Evolutionary conservation across 768 basidiomycete genomes (phyloP).

Genomic region (Fibroporia radiculosa): DNA sequence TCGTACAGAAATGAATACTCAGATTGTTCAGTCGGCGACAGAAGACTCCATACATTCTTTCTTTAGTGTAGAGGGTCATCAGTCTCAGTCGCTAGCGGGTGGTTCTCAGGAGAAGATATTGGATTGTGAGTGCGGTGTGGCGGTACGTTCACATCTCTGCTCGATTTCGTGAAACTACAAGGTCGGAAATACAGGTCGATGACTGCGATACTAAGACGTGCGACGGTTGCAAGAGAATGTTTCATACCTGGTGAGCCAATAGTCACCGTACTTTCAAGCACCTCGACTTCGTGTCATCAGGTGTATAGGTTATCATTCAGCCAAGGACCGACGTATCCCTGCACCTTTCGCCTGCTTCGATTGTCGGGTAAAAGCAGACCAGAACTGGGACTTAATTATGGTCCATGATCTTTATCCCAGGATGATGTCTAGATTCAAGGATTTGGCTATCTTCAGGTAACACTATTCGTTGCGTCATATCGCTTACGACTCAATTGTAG

Average conservation of each 20-base stretch:
- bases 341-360: conserved; percentile 63
- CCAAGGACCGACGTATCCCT: conserved; percentile 51
- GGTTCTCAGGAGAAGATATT: conserved; percentile 33
- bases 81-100: too few relatives aligned
- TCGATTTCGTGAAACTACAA: neutral
- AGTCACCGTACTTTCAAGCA: neutral
- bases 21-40: conserved; percentile 8
- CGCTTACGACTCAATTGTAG: neutral
- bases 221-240: conserved; percentile 69
- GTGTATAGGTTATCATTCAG: conserved; percentile 66
- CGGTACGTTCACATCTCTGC: conserved; percentile 29
- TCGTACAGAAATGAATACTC: conserved; percentile 27
- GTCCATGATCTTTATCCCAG: conserved; percentile 44
- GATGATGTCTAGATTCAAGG: conserved; percentile 58
- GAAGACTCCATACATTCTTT: conserved; percentile 33
- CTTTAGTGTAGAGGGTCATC: conserved; percentile 10
- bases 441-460: conserved; percentile 66
- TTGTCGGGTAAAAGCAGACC: conserved; percentile 60
- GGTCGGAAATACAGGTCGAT: conserved; percentile 36
- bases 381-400: conserved; percentile 65
- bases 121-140: conserved; percentile 65
- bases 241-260: conserved; percentile 59
- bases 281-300: conserved; percentile 26
- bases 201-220: conserved; percentile 50
- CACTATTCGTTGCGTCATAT: neutral